Percentiles rank a stretch among this genome's conserved stretches.
phyloP scores from a whole-genome alignment of 176 grass and related monocot genomes.

The Avena eriantha region DNA sequence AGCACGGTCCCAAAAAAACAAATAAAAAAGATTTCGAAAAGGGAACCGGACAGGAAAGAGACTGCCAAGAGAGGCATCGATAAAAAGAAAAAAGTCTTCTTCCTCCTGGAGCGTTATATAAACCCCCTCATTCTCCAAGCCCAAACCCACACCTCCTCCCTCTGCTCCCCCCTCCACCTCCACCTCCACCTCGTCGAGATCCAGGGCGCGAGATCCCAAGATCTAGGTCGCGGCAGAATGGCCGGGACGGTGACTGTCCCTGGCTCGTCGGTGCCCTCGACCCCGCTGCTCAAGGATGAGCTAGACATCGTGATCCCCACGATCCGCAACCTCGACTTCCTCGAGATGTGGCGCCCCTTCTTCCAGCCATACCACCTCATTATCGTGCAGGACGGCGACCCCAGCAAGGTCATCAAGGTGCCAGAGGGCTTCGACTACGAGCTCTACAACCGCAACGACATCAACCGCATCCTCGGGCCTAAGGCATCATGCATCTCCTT shows the following conservation, averaged over 20 bases:
- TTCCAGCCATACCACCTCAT: constrained; percentile 95
- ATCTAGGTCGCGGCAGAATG: constrained; percentile 35
- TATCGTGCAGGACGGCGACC: constrained; percentile 93
- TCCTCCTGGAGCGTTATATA: constrained; percentile 22
- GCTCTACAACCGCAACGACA: constrained; percentile 99
- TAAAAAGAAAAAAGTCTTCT: neutral
- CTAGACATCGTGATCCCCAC: constrained; percentile 95
- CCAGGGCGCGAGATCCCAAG: constrained; percentile 32
- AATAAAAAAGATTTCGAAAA: neutral
- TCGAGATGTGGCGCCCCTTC: constrained; percentile 91
- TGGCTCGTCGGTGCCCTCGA: constrained; percentile 46
- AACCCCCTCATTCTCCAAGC: neutral
- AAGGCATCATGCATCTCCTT: constrained; percentile 95
- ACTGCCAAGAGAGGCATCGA: neutral
- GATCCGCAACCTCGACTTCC: constrained; percentile 85
- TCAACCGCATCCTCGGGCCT: constrained; percentile 95
- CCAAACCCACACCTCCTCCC: neutral
- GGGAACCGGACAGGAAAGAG: neutral
- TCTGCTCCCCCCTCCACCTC: neutral
- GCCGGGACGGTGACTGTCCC: constrained; percentile 59
- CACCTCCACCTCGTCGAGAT: neutral
- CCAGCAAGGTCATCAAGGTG: constrained; percentile 68
- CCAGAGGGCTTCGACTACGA: constrained; percentile 94
- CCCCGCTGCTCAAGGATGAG: constrained; percentile 79
- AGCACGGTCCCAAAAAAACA: too few relatives aligned